These are phyloP conservation scores for Petasospora fabianii DNA, from an alignment of 1,139 yeast species.

Conservation along the genomic window DNA sequence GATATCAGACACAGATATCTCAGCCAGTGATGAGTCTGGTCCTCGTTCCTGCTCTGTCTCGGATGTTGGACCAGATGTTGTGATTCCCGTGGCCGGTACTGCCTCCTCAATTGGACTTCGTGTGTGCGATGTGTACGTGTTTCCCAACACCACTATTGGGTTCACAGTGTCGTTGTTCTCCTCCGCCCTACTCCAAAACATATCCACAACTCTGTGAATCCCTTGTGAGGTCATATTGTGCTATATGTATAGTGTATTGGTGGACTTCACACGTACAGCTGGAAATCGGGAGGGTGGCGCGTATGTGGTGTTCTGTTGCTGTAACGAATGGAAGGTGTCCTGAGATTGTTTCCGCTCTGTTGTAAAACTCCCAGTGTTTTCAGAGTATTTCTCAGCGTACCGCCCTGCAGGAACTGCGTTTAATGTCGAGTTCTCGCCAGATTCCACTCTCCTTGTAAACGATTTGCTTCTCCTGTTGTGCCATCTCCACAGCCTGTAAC, in stretches of 20 bases:
- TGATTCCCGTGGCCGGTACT: neutral
- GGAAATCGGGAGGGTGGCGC: constrained; percentile 2
- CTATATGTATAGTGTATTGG: neutral
- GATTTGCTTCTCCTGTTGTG: too few species aligned
- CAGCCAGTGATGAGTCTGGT: constrained; percentile 6
- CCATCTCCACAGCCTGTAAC: too few species aligned
- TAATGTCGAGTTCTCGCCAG: too few species aligned
- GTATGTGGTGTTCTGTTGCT: too few species aligned
- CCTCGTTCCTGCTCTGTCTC: neutral
- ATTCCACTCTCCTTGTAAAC: too few species aligned
- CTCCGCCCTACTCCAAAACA: constrained; percentile 41
- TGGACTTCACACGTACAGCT: neutral
- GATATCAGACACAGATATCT: constrained; percentile 21
- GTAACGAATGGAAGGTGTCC: too few species aligned
- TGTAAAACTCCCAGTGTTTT: too few species aligned
- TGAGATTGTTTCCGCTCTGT: too few species aligned
- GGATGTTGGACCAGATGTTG: too few species aligned
- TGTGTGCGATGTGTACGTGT: constrained; percentile 28
- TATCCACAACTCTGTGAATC: constrained; percentile 38
- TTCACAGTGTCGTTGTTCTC: constrained; percentile 36
- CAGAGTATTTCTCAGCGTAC: too few species aligned
- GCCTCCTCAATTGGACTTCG: constrained; percentile 1
- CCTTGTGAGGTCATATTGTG: constrained; percentile 25
- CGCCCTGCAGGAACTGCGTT: too few species aligned
- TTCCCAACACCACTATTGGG: constrained; percentile 42